Conservation (phyloP, 2,329 filamentous ascomycete genomes). For the Lecanoromycetidae sp. region DNA sequence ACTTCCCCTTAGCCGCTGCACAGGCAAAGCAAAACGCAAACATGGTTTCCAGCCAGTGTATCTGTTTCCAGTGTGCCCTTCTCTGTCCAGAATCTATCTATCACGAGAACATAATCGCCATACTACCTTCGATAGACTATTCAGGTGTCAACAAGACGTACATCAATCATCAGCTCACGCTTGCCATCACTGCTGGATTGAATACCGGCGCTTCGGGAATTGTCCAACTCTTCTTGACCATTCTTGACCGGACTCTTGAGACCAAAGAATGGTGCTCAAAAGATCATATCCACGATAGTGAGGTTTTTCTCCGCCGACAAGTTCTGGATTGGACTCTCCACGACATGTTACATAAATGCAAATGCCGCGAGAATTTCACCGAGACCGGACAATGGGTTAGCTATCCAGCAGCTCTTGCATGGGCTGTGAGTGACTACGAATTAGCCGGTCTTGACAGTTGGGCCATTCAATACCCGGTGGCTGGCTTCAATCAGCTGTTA, state of each 20-base stretch:
- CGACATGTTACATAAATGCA: constrained; percentile 22
- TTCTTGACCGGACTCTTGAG: constrained; percentile 21
- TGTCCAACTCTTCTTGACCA: constrained; percentile 25
- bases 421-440: constrained; percentile 23
- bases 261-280: constrained; percentile 24
- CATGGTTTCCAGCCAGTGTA: constrained; percentile 24
- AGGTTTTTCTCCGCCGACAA: constrained; percentile 11
- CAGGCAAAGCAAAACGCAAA: constrained; percentile 20
- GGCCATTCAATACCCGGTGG: constrained; percentile 23
- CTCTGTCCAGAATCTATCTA: constrained; percentile 23
- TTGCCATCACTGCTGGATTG: constrained; percentile 24
- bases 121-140: constrained; percentile 24
- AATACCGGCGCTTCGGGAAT: constrained; percentile 24
- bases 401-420: constrained; percentile 22
- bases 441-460: constrained; percentile 23
- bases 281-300: constrained; percentile 3
- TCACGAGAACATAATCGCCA: constrained; percentile 23
- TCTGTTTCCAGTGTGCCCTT: constrained; percentile 27
- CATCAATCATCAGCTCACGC: constrained; percentile 26
- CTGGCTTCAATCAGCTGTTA: constrained; percentile 22
- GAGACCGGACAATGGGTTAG: constrained; percentile 24
- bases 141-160: constrained; percentile 25
- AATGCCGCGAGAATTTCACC: constrained; percentile 24
- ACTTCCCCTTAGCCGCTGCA: constrained; percentile 20
- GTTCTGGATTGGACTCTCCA: constrained; percentile 24